Evolutionary conservation across 1,284 basidiomycete genomes (phyloP), one percentile per base, ranked within the genome.

Genomic region (Ganoderma boninense): DNA sequence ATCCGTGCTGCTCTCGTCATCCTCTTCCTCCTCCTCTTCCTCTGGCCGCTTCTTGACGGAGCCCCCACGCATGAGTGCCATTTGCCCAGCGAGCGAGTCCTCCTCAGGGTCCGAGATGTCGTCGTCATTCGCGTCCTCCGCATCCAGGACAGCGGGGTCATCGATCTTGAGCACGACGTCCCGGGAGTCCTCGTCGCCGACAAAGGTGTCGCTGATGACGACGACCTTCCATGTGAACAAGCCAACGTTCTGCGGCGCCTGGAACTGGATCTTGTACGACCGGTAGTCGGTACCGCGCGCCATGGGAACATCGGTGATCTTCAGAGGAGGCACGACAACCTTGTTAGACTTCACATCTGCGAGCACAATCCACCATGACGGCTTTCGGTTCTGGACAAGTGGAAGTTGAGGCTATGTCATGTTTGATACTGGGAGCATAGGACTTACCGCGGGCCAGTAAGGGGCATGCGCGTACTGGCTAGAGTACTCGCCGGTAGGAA

Each of bases 41-140:
- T 75, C 76, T 0, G 64, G 32, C 65, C 77, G 80, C 71, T 85
- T 90, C 87, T 97, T 97, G 67, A 99, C 97, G 49, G 90, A 81
- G 18, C 92, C 94, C 6, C 98, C 98, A 66, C 95, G 92, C 96
- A 99, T 97, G 64, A 93, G 89, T 2, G 97, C 97, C 97, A 99
- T 98, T 85, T 99, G 98, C 4, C 98, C 98, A 3, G 97, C 98
- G 61, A 99, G 84, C 32, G 92, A 89, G 81, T 98, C 97, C 82
- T 98, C 97, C 62, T 98, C 97, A 0, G 97, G 97, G 67, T 98
- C 97, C 0, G 95, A 97, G 72, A 98, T 98, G 69, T 97, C 96
- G 78, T 97, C 96, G 63, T 97, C 96, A 18, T 82, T 26, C 69
- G 87, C 85, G 68, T 92, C 92, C 13, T 92, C 90, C 0, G 82